Base-by-base conservation (phyloP, 2,329 filamentous ascomycete genomes). In the Colletotrichum phormii region DNA sequence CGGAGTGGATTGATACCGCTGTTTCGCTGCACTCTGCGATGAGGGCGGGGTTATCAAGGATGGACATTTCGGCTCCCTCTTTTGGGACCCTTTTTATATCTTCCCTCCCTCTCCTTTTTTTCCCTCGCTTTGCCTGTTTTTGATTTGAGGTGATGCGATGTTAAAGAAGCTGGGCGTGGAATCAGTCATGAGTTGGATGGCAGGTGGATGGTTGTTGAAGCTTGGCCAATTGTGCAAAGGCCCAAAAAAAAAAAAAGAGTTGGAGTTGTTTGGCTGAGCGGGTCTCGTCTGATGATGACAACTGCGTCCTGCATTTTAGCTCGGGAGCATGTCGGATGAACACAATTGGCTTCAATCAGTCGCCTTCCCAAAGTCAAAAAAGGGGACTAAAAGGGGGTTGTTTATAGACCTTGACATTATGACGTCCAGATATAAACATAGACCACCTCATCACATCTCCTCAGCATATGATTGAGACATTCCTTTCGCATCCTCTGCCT, bases 211-310 rank as follows among this genome's bases (percentile, higher is more conserved):
- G 26, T 29, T 29, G 26, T 29, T 29, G 26, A 29, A 29, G 26
- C 26, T 29, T 29, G 4, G 26, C 46, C 6, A 18, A 51, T 18
- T 18, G 15, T 51, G 9, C n/a, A 15, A 29, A 29, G 26, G 22
- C 15, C 26, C 26, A 42, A 6, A 29, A 15, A 54, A 24, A 29
- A 22, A 58, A 54, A 24, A 37, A 22, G 49, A 54, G 66, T 29
- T 59, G 58, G 37, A 62, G 37, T 18, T 18, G 15, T 42, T 42
- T 18, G 15, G 15, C 1, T 18, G 37, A 42, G 70, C 65, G 65
- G 70, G 65, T 72, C 65, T 42, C 70, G 22, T 70, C 70, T 55
- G 59, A 72, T 59, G 33, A 37, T 26, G 8, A 18, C 42, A 49
- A 55, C 4, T 57, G 26, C 4, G 4, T 35, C 49, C 26, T 15